A percentile compares a stretch with the other conserved stretches of the same genome.
Conservation (phyloP, 2,329 filamentous ascomycete genomes). For the Claviceps purpurea region DNA sequence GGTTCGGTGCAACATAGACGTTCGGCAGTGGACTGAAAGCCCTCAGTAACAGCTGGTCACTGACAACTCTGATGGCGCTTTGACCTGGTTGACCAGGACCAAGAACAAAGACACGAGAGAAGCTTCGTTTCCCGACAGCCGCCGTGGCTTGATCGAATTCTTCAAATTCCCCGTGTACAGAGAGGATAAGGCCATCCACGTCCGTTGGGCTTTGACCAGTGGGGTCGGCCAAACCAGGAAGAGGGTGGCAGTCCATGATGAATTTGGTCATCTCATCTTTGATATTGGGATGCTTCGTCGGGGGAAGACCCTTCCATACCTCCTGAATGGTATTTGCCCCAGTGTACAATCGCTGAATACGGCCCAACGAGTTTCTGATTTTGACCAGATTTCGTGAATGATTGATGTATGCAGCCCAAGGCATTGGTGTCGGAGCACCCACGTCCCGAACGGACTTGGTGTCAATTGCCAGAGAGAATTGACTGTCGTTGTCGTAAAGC, state of each 20-base stretch:
- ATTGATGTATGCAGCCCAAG: constrained; percentile 65
- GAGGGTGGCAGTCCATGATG: constrained; percentile 67
- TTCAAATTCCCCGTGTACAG: constrained; percentile 73
- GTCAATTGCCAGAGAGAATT: constrained; percentile 65
- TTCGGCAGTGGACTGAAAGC: constrained; percentile 43
- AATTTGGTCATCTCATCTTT: constrained; percentile 55
- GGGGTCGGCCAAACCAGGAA: constrained; percentile 59
- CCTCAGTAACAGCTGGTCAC: constrained; percentile 63
- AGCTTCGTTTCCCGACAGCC: constrained; percentile 55
- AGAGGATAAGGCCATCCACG: constrained; percentile 66
- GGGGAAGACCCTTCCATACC: constrained; percentile 56
- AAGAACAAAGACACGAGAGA: constrained; percentile 68
- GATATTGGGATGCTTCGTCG: constrained; percentile 63
- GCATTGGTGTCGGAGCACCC: constrained; percentile 28
- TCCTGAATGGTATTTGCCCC: constrained; percentile 53
- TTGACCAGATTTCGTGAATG: constrained; percentile 66
- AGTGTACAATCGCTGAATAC: constrained; percentile 51
- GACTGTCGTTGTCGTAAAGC: constrained; percentile 64
- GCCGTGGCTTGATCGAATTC: constrained; percentile 49
- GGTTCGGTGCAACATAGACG: constrained; percentile 20
- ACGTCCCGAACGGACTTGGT: constrained; percentile 38
- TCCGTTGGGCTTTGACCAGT: constrained; percentile 48
- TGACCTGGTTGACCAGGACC: constrained; percentile 56
- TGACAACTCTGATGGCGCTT: constrained; percentile 59
- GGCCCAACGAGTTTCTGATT: constrained; percentile 45